Conservation (phyloP, 2,329 filamentous ascomycete species). For the Alternaria longipes region DNA sequence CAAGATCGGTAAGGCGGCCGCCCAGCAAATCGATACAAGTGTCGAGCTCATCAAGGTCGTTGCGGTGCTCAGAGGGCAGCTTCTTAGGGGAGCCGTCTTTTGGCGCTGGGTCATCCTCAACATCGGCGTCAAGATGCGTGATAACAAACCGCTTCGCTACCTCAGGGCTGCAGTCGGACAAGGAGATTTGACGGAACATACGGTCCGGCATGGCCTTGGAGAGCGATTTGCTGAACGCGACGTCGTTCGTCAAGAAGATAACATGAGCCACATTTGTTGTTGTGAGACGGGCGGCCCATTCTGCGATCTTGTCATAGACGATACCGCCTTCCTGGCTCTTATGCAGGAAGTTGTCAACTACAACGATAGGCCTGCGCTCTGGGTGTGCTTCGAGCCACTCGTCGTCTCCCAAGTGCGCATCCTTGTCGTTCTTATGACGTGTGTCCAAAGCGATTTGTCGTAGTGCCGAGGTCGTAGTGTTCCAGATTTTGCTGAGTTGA, state of each 20-base stretch:
- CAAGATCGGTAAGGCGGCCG: conserved; percentile 92
- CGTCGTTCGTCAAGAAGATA: conserved; percentile 90
- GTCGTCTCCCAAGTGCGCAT: conserved; percentile 77
- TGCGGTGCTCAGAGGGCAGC: conserved; percentile 58
- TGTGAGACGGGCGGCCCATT: conserved; percentile 87
- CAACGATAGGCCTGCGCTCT: conserved; percentile 80
- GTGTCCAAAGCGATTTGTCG: conserved; percentile 77
- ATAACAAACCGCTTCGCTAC: conserved; percentile 92
- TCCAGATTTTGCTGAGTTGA: conserved; percentile 87
- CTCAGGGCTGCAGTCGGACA: conserved; percentile 84
- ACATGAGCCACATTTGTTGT: conserved; percentile 92
- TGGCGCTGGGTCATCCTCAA: conserved; percentile 52
- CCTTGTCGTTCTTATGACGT: conserved; percentile 76
- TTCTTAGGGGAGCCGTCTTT: conserved; percentile 52
- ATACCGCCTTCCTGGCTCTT: conserved; percentile 65
- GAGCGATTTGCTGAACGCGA: conserved; percentile 86
- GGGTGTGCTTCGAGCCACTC: conserved; percentile 91
- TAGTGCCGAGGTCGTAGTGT: conserved; percentile 81
- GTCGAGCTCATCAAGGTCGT: conserved; percentile 77
- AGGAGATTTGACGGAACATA: conserved; percentile 83
- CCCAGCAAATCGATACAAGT: conserved; percentile 82
- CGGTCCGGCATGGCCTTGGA: conserved; percentile 89
- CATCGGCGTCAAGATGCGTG: conserved; percentile 72
- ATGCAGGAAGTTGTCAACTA: conserved; percentile 92
- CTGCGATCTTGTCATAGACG: conserved; percentile 68